Percentiles rank a stretch among this genome's conserved stretches.
phyloP scores from a whole-genome alignment of 2,329 filamentous ascomycete genomes.

The Metarhizium sp. region DNA sequence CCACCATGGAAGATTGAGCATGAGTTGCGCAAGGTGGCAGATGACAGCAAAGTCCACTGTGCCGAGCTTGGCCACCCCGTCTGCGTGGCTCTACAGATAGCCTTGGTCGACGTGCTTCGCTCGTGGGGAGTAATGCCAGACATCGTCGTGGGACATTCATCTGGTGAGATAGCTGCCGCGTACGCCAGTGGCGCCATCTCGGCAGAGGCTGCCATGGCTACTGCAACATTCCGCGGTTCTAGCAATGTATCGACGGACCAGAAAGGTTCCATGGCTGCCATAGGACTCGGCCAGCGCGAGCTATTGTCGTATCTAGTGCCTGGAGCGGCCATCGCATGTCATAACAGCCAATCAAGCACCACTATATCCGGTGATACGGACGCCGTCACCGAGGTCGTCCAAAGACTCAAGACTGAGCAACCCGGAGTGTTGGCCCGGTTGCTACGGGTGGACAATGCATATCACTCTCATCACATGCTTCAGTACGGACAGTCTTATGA shows the following conservation, averaged over 20 bases:
- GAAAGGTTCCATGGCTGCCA: slow-evolving; percentile 4
- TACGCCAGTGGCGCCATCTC: slow-evolving; percentile 19
- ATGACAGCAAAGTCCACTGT: slow-evolving; percentile 18
- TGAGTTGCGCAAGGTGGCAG: not conserved
- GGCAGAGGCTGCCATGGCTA: too few species aligned
- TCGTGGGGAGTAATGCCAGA: slow-evolving; percentile 18
- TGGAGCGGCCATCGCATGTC: slow-evolving; percentile 8
- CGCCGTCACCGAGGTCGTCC: slow-evolving; percentile 15
- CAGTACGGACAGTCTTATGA: too few species aligned
- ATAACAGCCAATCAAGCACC: slow-evolving; percentile 37
- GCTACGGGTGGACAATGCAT: slow-evolving; percentile 20
- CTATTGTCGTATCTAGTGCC: not conserved
- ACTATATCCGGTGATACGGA: slow-evolving; percentile 18
- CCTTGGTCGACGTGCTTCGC: slow-evolving; percentile 26
- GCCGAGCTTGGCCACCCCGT: slow-evolving; percentile 39
- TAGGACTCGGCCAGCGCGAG: slow-evolving; percentile 3
- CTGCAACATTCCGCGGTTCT: too few species aligned
- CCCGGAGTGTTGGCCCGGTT: slow-evolving; percentile 12
- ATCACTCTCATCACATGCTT: slow-evolving; percentile 19
- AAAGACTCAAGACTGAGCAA: slow-evolving; percentile 12
- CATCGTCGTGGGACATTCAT: slow-evolving; percentile 27
- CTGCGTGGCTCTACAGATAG: slow-evolving; percentile 45
- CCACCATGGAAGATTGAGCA: too few species aligned
- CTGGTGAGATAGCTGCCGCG: slow-evolving; percentile 30
- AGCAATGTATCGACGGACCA: too few species aligned